Percentiles rank a stretch among this genome's conserved stretches.
Evolutionary conservation across 192 early-diverging fungal genomes (phyloP).

Genomic region (Spizellomyces sp.): DNA sequence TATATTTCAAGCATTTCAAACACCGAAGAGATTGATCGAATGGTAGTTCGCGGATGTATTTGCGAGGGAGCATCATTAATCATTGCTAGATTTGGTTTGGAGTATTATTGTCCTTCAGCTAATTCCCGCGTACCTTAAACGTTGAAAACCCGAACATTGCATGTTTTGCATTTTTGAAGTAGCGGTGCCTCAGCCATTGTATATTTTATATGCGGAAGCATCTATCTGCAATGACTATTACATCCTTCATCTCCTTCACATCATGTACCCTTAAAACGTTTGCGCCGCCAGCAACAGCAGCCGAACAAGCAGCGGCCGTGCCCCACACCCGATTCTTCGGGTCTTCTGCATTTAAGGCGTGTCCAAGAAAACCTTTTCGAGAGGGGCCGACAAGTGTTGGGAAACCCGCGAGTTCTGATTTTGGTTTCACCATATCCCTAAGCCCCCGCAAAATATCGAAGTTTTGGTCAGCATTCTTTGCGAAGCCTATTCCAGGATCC

Average conservation of each 20-base stretch:
- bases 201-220: constrained; percentile 19
- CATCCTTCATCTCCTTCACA: constrained; percentile 90
- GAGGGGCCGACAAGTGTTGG: constrained; percentile 91
- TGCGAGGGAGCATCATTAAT: no score
- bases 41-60: no score
- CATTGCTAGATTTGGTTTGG: no score
- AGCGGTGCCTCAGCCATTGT: no score
- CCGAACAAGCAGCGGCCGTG: constrained; percentile 86
- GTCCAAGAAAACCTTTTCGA: constrained; percentile 91
- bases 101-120: no score
- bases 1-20: no score
- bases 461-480: constrained; percentile 86
- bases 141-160: no score
- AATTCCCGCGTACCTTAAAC: no score
- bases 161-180: no score
- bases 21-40: no score
- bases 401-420: constrained; percentile 56
- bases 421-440: constrained; percentile 42
- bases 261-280: constrained; percentile 92
- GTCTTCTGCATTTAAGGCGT: constrained; percentile 60
- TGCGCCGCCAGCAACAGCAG: constrained; percentile 79
- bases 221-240: constrained; percentile 80
- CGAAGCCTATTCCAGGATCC: constrained; percentile 98
- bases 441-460: constrained; percentile 82
- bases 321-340: constrained; percentile 78